Evolutionary conservation across 768 basidiomycete species (phyloP).

Genomic region (Tylopilus balloui): DNA sequence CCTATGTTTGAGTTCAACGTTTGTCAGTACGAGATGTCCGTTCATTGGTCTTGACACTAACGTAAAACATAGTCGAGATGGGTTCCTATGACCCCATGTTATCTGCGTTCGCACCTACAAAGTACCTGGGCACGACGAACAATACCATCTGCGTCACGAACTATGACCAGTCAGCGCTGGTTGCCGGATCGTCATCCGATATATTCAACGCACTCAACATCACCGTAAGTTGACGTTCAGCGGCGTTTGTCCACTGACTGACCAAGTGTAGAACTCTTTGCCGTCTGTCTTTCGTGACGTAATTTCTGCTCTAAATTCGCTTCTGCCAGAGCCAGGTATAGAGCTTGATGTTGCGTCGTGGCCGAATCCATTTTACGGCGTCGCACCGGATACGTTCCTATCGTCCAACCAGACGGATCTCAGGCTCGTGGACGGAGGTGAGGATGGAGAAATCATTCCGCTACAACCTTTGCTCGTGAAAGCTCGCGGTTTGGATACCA

Average conservation of each 20-base stretch:
- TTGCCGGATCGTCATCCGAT: slow-evolving; percentile 41
- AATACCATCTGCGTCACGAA: slow-evolving; percentile 29
- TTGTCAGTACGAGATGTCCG: slow-evolving; percentile 14
- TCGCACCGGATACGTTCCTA: slow-evolving; percentile 33
- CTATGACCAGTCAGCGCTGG: slow-evolving; percentile 31
- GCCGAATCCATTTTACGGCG: slow-evolving; percentile 38
- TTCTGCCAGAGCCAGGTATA: slow-evolving; percentile 23
- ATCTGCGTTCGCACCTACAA: slow-evolving; percentile 42
- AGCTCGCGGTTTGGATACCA: slow-evolving; percentile 43
- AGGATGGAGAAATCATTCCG: slow-evolving; percentile 41
- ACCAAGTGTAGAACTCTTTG: slow-evolving; percentile 8
- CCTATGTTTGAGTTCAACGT: slow-evolving; percentile 35
- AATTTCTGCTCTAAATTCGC: slow-evolving; percentile 13
- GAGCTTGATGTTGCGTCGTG: slow-evolving; percentile 30
- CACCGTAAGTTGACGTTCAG: slow-evolving; percentile 21
- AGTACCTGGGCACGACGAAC: slow-evolving; percentile 41
- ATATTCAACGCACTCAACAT: slow-evolving; percentile 31
- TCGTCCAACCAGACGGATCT: slow-evolving; percentile 31
- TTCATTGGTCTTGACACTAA: background rate
- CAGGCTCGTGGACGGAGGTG: slow-evolving; percentile 38
- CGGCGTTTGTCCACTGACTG: background rate
- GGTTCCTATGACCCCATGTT: slow-evolving; percentile 40
- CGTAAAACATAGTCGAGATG: slow-evolving; percentile 29
- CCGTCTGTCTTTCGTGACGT: slow-evolving; percentile 6
- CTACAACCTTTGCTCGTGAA: slow-evolving; percentile 46